Evolutionary conservation across 2,329 filamentous ascomycete species (phyloP).

Genomic region (Fusarium avenaceum): DNA sequence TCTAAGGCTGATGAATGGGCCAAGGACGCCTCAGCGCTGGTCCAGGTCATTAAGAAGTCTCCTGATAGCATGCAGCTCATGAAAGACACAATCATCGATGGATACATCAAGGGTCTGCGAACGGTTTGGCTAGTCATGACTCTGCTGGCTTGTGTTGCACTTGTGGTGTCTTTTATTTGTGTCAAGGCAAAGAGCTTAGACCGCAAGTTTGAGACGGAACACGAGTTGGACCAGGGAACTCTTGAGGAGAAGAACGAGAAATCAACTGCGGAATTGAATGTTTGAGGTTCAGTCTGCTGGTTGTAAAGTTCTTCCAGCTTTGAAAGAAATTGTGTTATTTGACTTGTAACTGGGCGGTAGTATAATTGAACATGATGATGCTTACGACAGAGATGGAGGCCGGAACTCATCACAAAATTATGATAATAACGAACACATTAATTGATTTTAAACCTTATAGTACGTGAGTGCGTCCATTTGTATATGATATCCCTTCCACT

Average conservation of each 20-base stretch:
- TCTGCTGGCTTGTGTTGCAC: conserved; percentile 47
- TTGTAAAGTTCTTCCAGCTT: background rate
- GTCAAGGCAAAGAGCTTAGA: conserved; percentile 43
- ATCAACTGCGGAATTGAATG: conserved; percentile 8
- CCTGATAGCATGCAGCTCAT: conserved; percentile 46
- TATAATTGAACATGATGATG: too few relatives aligned
- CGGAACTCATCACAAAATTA: background rate
- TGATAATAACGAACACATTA: background rate
- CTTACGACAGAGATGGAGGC: background rate
- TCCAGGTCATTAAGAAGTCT: conserved; percentile 62
- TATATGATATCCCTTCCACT: too few relatives aligned
- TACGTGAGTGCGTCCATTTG: background rate
- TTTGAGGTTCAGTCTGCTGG: conserved; percentile 10
- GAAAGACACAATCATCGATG: conserved; percentile 49
- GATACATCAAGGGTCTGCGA: conserved; percentile 52
- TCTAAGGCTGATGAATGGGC: conserved; percentile 60
- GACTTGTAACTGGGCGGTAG: too few relatives aligned
- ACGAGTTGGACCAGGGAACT: conserved; percentile 17
- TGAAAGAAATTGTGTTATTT: background rate
- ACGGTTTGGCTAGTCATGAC: conserved; percentile 53
- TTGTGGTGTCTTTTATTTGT: conserved; percentile 32
- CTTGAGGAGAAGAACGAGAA: conserved; percentile 9
- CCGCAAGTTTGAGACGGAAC: conserved; percentile 44
- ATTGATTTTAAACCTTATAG: background rate
- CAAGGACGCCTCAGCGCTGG: conserved; percentile 69